Evolutionary conservation across 73 alveolate genomes (phyloP).

Genomic region (Durusdinium trenchii): DNA sequence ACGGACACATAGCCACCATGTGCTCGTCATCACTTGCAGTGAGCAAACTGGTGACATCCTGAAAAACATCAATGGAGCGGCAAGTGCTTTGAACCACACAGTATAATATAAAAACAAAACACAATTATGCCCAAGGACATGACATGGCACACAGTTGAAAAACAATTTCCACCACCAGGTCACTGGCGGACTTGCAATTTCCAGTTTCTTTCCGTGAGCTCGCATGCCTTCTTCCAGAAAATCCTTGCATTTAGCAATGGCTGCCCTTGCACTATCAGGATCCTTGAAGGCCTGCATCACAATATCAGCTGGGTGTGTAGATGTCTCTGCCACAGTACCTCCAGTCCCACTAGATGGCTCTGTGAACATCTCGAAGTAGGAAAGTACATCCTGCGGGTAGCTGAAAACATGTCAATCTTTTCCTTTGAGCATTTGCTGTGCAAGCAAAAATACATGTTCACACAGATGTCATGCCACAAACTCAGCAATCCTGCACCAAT

Average conservation of each 20-base stretch:
- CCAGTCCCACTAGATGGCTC: background rate
- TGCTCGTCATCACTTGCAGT: background rate
- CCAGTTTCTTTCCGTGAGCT: slow-evolving; percentile 1
- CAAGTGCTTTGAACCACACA: no score
- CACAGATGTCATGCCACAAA: no score
- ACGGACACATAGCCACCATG: background rate
- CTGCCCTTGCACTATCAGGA: background rate
- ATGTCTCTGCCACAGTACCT: background rate
- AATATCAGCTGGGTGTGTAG: background rate
- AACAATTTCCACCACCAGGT: background rate
- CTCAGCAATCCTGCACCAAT: background rate
- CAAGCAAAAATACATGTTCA: no score
- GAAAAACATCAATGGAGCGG: no score
- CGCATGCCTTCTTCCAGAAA: background rate
- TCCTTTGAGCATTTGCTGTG: no score
- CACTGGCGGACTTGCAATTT: background rate
- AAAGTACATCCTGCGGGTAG: background rate
- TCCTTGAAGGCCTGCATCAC: background rate
- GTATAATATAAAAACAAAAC: no score
- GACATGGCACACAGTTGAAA: no score
- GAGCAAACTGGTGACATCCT: background rate
- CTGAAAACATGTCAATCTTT: background rate
- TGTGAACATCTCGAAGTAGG: background rate
- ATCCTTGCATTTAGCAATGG: background rate
- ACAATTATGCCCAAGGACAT: no score